phyloP scores from a whole-genome alignment of 208 protist species.

The Wallacemonas sp. region DNA sequence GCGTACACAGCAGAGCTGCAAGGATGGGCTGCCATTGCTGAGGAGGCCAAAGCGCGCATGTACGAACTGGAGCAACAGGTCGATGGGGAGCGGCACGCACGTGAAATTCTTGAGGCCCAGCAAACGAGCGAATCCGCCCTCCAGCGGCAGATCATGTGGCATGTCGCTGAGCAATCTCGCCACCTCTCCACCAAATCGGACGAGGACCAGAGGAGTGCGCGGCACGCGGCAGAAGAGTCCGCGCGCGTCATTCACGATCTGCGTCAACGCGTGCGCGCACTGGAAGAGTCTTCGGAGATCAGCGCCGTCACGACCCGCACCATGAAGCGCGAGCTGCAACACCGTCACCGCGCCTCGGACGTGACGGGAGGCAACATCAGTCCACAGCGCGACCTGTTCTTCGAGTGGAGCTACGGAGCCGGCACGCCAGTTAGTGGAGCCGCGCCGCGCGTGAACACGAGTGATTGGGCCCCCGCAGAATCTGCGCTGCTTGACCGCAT shows the following conservation, averaged over 20 bases:
- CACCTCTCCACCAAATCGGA: not conserved
- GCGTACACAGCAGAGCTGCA: slow-evolving; percentile 16
- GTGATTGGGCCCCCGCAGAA: not conserved
- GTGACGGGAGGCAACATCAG: no score
- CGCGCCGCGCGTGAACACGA: not conserved
- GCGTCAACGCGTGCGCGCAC: slow-evolving; percentile 27
- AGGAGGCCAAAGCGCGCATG: slow-evolving; percentile 17
- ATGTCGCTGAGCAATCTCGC: not conserved
- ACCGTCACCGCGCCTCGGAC: no score
- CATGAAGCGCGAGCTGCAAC: not conserved
- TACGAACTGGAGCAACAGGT: slow-evolving; percentile 18
- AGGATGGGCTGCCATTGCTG: slow-evolving; percentile 22
- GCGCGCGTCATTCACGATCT: slow-evolving; percentile 2
- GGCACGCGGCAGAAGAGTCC: not conserved
- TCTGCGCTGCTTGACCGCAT: not conserved
- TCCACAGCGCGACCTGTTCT: no score
- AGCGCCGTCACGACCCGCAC: slow-evolving; percentile 18
- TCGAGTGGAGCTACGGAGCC: no score
- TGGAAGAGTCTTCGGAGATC: slow-evolving; percentile 52
- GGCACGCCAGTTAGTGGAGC: not conserved
- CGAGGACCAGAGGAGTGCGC: not conserved
- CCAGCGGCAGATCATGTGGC: slow-evolving; percentile 16
- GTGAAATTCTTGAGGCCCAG: slow-evolving; percentile 30
- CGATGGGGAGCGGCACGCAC: slow-evolving; percentile 19
- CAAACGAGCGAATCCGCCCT: slow-evolving; percentile 25